Evolutionary conservation across 495 filamentous ascomycete genomes (phyloP).

Genomic region (Neurospora sp.): DNA sequence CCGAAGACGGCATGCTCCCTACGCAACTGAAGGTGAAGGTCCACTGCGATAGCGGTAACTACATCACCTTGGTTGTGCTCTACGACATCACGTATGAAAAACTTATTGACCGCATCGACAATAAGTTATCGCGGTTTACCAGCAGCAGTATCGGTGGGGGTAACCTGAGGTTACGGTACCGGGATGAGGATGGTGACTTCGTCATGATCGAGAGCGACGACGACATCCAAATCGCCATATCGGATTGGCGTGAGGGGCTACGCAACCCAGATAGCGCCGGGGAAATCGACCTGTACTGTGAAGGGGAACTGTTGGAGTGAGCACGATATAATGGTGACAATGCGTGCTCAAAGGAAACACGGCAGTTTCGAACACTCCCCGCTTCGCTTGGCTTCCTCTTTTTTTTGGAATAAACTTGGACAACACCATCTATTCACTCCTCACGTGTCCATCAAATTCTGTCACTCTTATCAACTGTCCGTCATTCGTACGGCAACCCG

Average conservation of each 20-base stretch:
- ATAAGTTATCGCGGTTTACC: slow-evolving; percentile 77
- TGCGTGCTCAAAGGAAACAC: not conserved
- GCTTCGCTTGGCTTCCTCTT: not conserved
- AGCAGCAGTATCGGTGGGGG: slow-evolving; percentile 68
- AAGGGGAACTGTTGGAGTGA: slow-evolving; percentile 23
- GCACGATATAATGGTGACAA: not conserved
- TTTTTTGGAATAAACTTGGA: not conserved
- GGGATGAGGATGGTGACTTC: slow-evolving; percentile 86
- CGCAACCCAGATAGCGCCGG: slow-evolving; percentile 55
- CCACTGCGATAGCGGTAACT: slow-evolving; percentile 66
- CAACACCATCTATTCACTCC: not conserved
- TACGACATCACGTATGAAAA: slow-evolving; percentile 90
- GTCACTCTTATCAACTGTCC: not conserved
- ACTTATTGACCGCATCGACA: slow-evolving; percentile 91
- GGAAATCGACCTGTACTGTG: slow-evolving; percentile 73
- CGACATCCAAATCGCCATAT: slow-evolving; percentile 86
- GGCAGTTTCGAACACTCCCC: not conserved
- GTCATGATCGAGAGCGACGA: slow-evolving; percentile 91
- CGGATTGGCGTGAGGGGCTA: slow-evolving; percentile 77
- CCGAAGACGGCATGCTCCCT: slow-evolving; percentile 48
- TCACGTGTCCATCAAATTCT: not conserved
- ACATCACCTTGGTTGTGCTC: slow-evolving; percentile 84
- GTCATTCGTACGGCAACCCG: not conserved
- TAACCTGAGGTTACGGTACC: slow-evolving; percentile 73
- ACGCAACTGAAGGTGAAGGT: slow-evolving; percentile 93